Conservation (phyloP, 2,329 filamentous ascomycete species). For the Paraphaeosphaeria minitans region DNA sequence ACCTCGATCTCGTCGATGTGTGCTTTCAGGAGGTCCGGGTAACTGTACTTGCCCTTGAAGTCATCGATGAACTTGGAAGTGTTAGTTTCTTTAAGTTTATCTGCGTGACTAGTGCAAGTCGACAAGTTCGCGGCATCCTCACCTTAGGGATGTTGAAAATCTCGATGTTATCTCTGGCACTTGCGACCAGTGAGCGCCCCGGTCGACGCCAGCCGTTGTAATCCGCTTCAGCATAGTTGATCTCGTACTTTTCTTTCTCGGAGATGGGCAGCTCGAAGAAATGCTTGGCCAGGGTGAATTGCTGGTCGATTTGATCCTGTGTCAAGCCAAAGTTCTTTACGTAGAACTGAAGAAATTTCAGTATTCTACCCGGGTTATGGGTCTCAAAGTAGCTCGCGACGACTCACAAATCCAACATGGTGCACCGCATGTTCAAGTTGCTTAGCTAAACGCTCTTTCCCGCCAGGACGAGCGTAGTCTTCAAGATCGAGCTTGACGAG, state of each 20-base stretch:
- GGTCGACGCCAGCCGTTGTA: conserved; percentile 57
- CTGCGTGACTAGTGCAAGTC: too few species aligned
- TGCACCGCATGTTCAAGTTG: conserved; percentile 62
- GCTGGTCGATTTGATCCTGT: conserved; percentile 64
- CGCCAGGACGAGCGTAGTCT: conserved; percentile 59
- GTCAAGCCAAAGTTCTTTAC: conserved; percentile 65
- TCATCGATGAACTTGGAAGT: conserved; percentile 62
- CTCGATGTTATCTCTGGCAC: conserved; percentile 60
- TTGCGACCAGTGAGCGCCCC: conserved; percentile 41
- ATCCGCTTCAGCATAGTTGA: conserved; percentile 53
- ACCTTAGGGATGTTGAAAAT: conserved; percentile 61
- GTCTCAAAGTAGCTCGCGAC: background rate
- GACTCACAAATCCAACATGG: conserved; percentile 50
- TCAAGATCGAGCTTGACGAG: conserved; percentile 62
- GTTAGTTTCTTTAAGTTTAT: too few species aligned
- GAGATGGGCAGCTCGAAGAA: conserved; percentile 62
- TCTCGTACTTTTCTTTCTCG: conserved; percentile 63
- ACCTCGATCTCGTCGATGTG: conserved; percentile 57
- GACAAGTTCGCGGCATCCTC: too few species aligned
- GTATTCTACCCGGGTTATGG: background rate
- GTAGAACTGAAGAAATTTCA: conserved; percentile 58
- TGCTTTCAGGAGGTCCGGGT: conserved; percentile 51
- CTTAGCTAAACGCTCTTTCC: conserved; percentile 59
- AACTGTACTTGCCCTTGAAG: conserved; percentile 51
- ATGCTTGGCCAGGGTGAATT: conserved; percentile 65